Conservation (phyloP, 495 filamentous ascomycete genomes). For the Penicillium ochrochloron region DNA sequence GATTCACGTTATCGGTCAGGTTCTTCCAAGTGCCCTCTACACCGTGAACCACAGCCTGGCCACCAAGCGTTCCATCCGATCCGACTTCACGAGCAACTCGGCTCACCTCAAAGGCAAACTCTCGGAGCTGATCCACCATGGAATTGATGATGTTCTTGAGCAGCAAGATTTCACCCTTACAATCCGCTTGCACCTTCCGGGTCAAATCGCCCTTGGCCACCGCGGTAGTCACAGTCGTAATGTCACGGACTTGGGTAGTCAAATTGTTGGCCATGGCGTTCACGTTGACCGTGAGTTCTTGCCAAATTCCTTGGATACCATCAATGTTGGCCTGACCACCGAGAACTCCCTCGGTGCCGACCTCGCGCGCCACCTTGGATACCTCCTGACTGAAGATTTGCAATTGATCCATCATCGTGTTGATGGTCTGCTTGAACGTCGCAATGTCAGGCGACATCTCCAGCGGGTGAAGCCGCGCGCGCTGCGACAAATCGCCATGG, state of each 20-base stretch:
- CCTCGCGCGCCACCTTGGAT: conserved; percentile 85
- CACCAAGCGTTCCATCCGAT: conserved; percentile 85
- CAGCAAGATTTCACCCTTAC: conserved; percentile 86
- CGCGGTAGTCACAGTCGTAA: conserved; percentile 89
- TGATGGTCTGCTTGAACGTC: conserved; percentile 86
- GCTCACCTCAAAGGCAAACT: conserved; percentile 90
- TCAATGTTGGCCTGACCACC: conserved; percentile 88
- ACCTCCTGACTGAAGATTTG: conserved; percentile 93
- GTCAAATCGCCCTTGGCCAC: conserved; percentile 89
- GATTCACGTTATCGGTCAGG: conserved; percentile 91
- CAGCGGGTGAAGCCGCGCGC: conserved; percentile 84
- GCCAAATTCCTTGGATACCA: conserved; percentile 91
- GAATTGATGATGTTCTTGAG: conserved; percentile 92
- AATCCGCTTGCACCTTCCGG: conserved; percentile 87
- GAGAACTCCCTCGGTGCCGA: conserved; percentile 87
- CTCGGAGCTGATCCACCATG: conserved; percentile 91
- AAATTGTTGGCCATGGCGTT: conserved; percentile 92
- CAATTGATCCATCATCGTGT: conserved; percentile 95
- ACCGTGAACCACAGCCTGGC: conserved; percentile 90
- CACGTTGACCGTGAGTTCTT: conserved; percentile 89
- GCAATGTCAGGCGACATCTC: conserved; percentile 96
- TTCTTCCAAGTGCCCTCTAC: conserved; percentile 95
- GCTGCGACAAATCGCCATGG: conserved; percentile 87
- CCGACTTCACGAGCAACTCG: conserved; percentile 90
- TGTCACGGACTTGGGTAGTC: conserved; percentile 90